Percentiles rank a stretch among this genome's conserved stretches.
phyloP scores from a whole-genome alignment of 148 eudicot genomes.

The Diospyros kaki region DNA sequence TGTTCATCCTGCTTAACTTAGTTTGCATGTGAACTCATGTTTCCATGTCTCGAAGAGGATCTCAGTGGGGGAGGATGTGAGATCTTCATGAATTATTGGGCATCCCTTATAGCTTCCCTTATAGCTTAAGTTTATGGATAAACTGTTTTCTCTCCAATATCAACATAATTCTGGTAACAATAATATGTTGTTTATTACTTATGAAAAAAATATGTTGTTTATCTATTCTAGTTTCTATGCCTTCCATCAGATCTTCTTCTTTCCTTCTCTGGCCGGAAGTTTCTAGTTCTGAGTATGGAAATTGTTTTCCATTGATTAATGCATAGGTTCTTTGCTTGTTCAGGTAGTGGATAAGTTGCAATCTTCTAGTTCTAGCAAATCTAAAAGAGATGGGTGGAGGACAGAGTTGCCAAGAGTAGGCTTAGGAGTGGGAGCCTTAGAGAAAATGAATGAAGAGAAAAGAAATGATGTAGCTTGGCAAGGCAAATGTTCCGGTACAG shows the following conservation, averaged over 20 bases:
- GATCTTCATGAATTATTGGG: neutral
- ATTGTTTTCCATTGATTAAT: slow-evolving; percentile 9
- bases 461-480: slow-evolving; percentile 80
- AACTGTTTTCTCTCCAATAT: too few relatives aligned
- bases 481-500: slow-evolving; percentile 99
- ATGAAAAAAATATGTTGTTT: neutral
- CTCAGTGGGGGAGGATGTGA: neutral
- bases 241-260: neutral
- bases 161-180: too few relatives aligned
- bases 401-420: slow-evolving; percentile 69
- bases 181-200: too few relatives aligned
- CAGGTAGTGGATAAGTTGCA: slow-evolving; percentile 93
- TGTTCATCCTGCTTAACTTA: neutral
- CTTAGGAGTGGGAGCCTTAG: slow-evolving; percentile 51
- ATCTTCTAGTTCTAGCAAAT: slow-evolving; percentile 63
- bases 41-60: neutral
- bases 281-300: slow-evolving; percentile 8
- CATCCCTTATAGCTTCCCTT: neutral
- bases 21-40: neutral
- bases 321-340: slow-evolving; percentile 4
- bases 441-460: slow-evolving; percentile 69
- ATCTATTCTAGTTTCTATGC: neutral
- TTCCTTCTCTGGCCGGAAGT: neutral
- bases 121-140: neutral
- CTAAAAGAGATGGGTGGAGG: slow-evolving; percentile 79